phyloP scores from a whole-genome alignment of 2,329 filamentous ascomycete species.

The Ophioceras dolichostomum region DNA sequence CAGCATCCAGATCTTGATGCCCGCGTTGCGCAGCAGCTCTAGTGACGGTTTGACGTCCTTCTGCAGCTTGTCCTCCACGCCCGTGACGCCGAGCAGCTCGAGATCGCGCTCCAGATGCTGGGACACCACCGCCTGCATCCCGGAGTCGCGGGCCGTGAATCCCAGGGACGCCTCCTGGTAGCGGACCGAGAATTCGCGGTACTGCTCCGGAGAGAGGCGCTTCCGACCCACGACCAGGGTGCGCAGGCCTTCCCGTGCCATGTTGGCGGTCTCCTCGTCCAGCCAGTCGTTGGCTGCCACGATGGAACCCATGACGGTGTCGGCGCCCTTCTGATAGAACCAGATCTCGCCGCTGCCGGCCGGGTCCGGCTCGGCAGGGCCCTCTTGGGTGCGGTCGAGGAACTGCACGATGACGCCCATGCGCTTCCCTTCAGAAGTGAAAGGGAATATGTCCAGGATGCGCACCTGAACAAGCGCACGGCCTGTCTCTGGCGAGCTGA shows the following conservation, averaged over 20 bases:
- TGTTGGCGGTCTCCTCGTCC: conserved; percentile 97
- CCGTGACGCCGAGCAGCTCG: conserved; percentile 91
- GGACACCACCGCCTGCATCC: conserved; percentile 69
- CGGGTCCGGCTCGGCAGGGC: conserved; percentile 27
- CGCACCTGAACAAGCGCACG: conserved; percentile 69
- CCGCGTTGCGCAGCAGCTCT: conserved; percentile 88
- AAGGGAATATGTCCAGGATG: conserved; percentile 91
- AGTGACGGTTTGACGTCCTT: conserved; percentile 90
- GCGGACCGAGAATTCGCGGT: conserved; percentile 62
- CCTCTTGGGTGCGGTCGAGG: conserved; percentile 41
- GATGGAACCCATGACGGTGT: conserved; percentile 95
- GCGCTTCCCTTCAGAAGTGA: conserved; percentile 93
- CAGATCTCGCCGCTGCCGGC: conserved; percentile 68
- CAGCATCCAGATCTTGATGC: conserved; percentile 99
- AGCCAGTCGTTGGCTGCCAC: conserved; percentile 97
- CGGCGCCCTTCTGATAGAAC: conserved; percentile 98
- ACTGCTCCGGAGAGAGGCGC: conserved; percentile 65
- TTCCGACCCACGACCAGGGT: conserved; percentile 94
- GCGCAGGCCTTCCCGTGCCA: conserved; percentile 90
- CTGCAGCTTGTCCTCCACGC: conserved; percentile 94
- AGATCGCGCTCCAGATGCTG: conserved; percentile 77
- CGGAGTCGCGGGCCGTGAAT: conserved; percentile 66
- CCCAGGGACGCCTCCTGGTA: conserved; percentile 73
- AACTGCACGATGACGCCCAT: conserved; percentile 98
- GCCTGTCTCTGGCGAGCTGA: conserved; percentile 66